Percentiles rank a stretch among this genome's conserved stretches.
These are phyloP conservation scores for Limnanthes douglasii DNA, from an alignment of 345 rosid genomes.

Conservation along the genomic window DNA sequence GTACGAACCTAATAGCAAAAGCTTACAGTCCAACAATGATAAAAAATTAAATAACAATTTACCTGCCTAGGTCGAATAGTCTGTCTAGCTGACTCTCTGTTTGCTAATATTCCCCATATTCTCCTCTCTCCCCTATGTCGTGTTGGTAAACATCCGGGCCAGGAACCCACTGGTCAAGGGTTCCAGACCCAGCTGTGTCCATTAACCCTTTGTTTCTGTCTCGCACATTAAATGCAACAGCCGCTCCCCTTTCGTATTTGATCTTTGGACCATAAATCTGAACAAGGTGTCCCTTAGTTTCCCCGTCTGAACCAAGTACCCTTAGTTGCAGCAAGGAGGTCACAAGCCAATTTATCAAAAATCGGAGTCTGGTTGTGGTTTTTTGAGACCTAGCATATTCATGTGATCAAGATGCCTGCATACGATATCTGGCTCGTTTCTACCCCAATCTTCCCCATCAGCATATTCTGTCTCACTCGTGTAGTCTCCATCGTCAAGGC, in stretches of 20 bases:
- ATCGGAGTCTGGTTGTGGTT: slow-evolving; percentile 63
- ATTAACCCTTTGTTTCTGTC: slow-evolving; percentile 49
- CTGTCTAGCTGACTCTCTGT: slow-evolving; percentile 94
- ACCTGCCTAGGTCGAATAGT: slow-evolving; percentile 91
- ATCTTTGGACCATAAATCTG: slow-evolving; percentile 89
- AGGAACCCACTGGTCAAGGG: no score
- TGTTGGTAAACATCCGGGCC: no score
- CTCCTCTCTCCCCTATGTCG: slow-evolving; percentile 75
- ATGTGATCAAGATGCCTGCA: slow-evolving; percentile 77
- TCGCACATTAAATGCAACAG: slow-evolving; percentile 77
- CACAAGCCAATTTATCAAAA: slow-evolving; percentile 87
- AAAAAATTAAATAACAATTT: no score
- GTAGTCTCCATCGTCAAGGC: slow-evolving; percentile 54
- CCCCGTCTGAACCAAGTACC: slow-evolving; percentile 38
- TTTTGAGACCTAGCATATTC: slow-evolving; percentile 87
- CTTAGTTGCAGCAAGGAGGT: slow-evolving; percentile 73
- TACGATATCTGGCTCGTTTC: slow-evolving; percentile 71
- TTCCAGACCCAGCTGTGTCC: no score
- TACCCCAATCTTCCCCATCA: slow-evolving; percentile 52
- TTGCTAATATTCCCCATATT: slow-evolving; percentile 68
- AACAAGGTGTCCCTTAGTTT: slow-evolving; percentile 28
- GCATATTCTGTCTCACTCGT: slow-evolving; percentile 61
- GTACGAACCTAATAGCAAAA: no score
- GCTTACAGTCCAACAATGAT: no score
- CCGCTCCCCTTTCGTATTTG: slow-evolving; percentile 87